Base-by-base conservation (phyloP, 345 rosid species). In the Orychophragmus violaceus region DNA sequence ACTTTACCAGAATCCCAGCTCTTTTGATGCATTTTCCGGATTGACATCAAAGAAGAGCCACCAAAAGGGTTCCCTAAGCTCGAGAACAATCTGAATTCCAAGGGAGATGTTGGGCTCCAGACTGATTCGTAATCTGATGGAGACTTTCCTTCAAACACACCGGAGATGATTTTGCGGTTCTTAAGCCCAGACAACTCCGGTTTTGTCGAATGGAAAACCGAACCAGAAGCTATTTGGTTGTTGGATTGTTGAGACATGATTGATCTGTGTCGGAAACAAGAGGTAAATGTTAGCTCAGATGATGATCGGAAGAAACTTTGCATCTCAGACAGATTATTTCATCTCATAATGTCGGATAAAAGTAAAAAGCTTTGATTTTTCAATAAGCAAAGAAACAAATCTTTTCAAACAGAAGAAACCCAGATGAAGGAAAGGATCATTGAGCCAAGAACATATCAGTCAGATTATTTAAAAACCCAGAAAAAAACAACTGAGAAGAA, bases 61-160 rank as follows among this genome's bases (percentile, higher is more conserved):
- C 46, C 68, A 71, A 70, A 65, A 3, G 91, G 76, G 18, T 76
- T 80, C 39, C 84, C 82, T 9, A 83, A 48, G 72, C 63, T 78
- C 3, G 89, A 79, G 56, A 90, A 81, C 69, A 82, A 70, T 74
- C 81, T 83, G 59, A 81, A 77, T 74, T 91, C 99, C 21, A 95
- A 74, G 68, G 96, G 97, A 52, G 99, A 91, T 19, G 89, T 91
- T 42, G 99, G 98, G 76, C 99, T 95, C 69, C 87, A 77, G 10
- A 80, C 79, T 11, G 91, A 76, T 54, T 91, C 99, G 49, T 74
- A 76, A 75, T 95, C 95, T 4, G 80, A 74, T 24, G 80, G 72
- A 25, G 80, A 77, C 81, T 81, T 91, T 8, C 90, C 97, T 70
- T 77, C 79, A 72, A 79, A 84, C 56, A 92, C 78, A 50, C 88